Conservation (phyloP, 1,139 yeast genomes). For the Casaregolazyma lundiana region DNA sequence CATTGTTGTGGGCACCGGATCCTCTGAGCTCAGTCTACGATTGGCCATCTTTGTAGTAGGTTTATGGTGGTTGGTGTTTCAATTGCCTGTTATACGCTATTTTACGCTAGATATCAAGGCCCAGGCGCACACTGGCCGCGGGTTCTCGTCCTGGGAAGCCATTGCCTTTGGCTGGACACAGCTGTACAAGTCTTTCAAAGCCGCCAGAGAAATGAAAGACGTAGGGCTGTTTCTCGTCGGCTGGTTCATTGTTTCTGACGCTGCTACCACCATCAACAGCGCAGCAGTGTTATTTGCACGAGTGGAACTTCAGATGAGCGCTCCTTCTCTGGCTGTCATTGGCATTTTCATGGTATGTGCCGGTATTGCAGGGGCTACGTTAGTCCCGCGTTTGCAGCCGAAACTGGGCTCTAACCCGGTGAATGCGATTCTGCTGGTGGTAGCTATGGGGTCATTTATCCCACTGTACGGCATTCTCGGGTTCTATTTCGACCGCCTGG, state of each 20-base stretch:
- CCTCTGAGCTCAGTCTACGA: conserved; percentile 43
- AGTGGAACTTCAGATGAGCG: conserved; percentile 59
- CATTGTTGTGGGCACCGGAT: conserved; percentile 42
- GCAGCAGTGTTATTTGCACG: conserved; percentile 69
- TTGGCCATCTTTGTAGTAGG: conserved; percentile 58
- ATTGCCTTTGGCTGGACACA: conserved; percentile 57
- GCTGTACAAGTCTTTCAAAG: conserved; percentile 46
- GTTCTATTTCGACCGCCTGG: conserved; percentile 46
- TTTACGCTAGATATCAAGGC: conserved; percentile 29
- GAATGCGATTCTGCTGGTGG: conserved; percentile 45
- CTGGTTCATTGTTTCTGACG: conserved; percentile 68
- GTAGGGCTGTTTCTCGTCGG: conserved; percentile 56
- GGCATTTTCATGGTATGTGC: conserved; percentile 58
- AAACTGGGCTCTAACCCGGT: conserved; percentile 38
- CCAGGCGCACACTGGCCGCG: neutral
- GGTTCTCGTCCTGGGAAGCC: conserved; percentile 23
- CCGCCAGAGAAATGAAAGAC: conserved; percentile 54
- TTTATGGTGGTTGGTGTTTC: conserved; percentile 66
- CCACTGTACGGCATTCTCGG: conserved; percentile 66
- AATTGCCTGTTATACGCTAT: conserved; percentile 48
- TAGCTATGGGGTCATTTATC: conserved; percentile 56
- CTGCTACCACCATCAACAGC: conserved; percentile 66
- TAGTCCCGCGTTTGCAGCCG: conserved; percentile 46
- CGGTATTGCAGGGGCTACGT: conserved; percentile 59
- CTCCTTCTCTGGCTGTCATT: conserved; percentile 54